A percentile compares a stretch with the other conserved stretches of the same genome.
Evolutionary conservation across 108 stramenopile species (phyloP).

Genomic region (Nitzschia palea): DNA sequence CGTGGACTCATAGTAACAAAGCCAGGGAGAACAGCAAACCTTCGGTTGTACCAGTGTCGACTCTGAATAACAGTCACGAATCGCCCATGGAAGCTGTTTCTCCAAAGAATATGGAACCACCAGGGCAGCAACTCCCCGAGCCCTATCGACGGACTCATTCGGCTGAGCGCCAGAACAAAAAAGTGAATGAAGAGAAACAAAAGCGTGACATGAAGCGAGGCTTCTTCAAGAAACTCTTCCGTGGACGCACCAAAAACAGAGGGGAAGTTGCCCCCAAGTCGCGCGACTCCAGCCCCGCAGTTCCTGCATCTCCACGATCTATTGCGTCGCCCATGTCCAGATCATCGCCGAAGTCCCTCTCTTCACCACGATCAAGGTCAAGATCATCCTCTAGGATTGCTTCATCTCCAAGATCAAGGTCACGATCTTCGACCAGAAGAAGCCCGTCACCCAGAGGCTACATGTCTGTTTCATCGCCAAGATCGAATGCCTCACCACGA

Average conservation of each 20-base stretch:
- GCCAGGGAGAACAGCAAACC: constrained; percentile 1
- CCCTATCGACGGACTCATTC: neutral
- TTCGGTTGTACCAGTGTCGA: neutral
- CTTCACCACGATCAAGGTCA: neutral
- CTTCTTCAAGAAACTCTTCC: constrained; percentile 41
- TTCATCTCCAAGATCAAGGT: constrained; percentile 2
- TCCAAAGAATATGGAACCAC: neutral
- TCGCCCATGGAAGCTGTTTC: neutral
- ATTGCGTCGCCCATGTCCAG: neutral
- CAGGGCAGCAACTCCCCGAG: neutral
- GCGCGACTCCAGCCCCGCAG: neutral
- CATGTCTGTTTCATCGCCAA: too few relatives aligned
- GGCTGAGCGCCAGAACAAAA: neutral
- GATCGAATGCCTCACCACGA: too few relatives aligned
- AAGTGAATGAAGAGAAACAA: constrained; percentile 7
- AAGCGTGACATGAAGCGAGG: constrained; percentile 27
- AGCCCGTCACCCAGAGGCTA: too few relatives aligned
- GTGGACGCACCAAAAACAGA: constrained; percentile 19
- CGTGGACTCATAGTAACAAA: constrained; percentile 29
- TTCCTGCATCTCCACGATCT: neutral
- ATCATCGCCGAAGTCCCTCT: neutral
- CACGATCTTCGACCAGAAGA: too few relatives aligned
- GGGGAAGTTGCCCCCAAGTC: neutral
- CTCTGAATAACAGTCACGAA: neutral
- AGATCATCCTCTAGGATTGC: neutral